Evolutionary conservation across 441 rosid genomes (phyloP), one percentile per base, ranked within the genome.

Genomic region (Hura crepitans): DNA sequence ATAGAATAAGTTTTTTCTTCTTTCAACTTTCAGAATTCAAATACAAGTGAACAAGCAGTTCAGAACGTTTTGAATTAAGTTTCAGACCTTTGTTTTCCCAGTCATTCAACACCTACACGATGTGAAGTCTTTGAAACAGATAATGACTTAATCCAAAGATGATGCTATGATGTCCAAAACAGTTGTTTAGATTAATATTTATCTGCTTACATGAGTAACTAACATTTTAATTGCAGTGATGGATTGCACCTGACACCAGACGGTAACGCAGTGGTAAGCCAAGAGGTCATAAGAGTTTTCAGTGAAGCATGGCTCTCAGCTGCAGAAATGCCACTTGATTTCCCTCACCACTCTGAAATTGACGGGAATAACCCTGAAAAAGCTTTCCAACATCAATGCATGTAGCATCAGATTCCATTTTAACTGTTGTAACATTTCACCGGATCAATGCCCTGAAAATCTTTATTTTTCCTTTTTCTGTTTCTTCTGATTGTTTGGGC

Each of bases 171-270:
- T 8, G 18, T 27, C 8, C 12, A n/a, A 10, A 18, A 27, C 28
- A 3, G 28, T 28, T 43, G 12, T 27, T 47, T 9, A 4, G 7
- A 42, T 42, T 35, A 25, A 37, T 25, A 33, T 57, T 56, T 70
- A 37, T 27, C 22, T 3, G 39, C 2, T 43, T 58, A 62, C 27
- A 54, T 25, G 15, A 64, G 65, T 66, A 31, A 61, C 31, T 17
- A 30, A 61, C 25, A 47, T 78, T 61, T 49, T 31, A 6, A 39
- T 64, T 70, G 31, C 92, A 94, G 97, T 11, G 98, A 91, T 59
- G 98, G 97, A 15, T 74, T 91, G 73, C 98, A 94, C 83, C 81
- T 88, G 77, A 92, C 94, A 3, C 80, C 86, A 33, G 84, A 88
- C 76, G 97, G 97, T 72, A 94, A 89, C 79, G 85, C 80, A 42